phyloP scores from a whole-genome alignment of 805 yeast species.

The Saturnispora zaruensis region DNA sequence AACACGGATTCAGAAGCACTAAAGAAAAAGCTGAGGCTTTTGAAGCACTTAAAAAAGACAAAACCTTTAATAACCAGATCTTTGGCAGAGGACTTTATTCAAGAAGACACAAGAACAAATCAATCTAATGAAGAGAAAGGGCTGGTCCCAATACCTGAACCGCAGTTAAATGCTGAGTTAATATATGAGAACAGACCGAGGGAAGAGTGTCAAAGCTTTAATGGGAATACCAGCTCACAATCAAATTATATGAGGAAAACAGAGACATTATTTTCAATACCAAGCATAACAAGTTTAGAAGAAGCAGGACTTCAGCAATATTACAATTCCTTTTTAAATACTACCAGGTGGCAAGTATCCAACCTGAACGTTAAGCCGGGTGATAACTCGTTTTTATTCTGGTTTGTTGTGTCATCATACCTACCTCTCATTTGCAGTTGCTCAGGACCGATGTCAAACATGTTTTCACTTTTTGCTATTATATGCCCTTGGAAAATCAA shows the following conservation, averaged over 20 bases:
- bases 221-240: background rate
- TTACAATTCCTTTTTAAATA: constrained; percentile 22
- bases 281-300: constrained; percentile 9
- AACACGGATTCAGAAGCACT: background rate
- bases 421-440: constrained; percentile 74
- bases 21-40: constrained; percentile 1
- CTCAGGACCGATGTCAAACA: constrained; percentile 69
- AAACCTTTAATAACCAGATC: background rate
- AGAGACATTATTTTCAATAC: constrained; percentile 5
- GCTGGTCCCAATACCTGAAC: background rate
- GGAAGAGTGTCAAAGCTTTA: background rate
- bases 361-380: constrained; percentile 28
- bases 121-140: background rate
- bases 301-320: constrained; percentile 17
- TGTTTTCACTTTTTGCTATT: constrained; percentile 63
- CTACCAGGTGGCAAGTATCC: constrained; percentile 25
- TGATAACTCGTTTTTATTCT: constrained; percentile 28
- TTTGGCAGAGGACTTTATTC: constrained; percentile 3
- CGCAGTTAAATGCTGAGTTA: background rate
- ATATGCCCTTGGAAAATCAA: constrained; percentile 52
- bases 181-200: background rate
- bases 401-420: constrained; percentile 62
- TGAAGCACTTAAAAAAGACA: constrained; percentile 8
- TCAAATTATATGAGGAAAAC: background rate
- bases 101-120: constrained; percentile 6